A percentile compares a stretch with the other conserved stretches of the same genome.
Conservation (phyloP, 2,329 filamentous ascomycete genomes). For the Monascus ruber region DNA sequence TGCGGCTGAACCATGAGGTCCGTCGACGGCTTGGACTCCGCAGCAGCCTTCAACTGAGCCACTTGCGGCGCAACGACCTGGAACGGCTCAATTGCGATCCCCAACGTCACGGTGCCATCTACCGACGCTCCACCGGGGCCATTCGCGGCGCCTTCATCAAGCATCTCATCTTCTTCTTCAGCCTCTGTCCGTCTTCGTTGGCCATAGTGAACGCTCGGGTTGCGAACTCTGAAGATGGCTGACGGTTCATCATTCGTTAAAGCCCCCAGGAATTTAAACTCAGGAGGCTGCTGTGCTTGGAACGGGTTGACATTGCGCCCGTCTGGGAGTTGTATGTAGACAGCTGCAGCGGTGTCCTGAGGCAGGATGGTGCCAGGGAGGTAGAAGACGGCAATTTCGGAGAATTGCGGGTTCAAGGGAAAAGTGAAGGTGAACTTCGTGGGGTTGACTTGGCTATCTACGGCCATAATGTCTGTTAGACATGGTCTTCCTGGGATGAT, state of each 20-base stretch:
- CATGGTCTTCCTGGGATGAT: constrained; percentile 51
- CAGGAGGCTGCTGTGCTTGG: constrained; percentile 27
- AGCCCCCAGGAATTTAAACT: constrained; percentile 78
- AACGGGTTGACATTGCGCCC: constrained; percentile 6
- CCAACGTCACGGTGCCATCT: constrained; percentile 54
- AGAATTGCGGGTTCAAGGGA: constrained; percentile 47
- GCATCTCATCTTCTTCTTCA: constrained; percentile 34
- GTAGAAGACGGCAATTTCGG: constrained; percentile 78
- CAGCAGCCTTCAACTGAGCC: constrained; percentile 39
- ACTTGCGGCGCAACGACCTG: constrained; percentile 61
- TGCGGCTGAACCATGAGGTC: constrained; percentile 19
- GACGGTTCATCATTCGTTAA: constrained; percentile 84
- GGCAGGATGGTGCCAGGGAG: constrained; percentile 68
- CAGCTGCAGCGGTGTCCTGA: constrained; percentile 66
- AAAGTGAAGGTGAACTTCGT: constrained; percentile 59
- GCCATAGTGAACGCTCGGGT: constrained; percentile 9
- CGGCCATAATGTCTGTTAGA: constrained; percentile 42
- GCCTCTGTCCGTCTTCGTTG: constrained; percentile 16
- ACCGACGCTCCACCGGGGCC: constrained; percentile 10
- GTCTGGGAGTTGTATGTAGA: constrained; percentile 68
- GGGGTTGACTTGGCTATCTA: constrained; percentile 42
- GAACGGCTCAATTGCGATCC: constrained; percentile 69
- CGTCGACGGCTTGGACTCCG: constrained; percentile 14
- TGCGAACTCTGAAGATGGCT: constrained; percentile 71
- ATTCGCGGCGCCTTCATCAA: constrained; percentile 32